Percentiles rank a stretch among this genome's conserved stretches.
Conservation (phyloP, 2,329 filamentous ascomycete species). For the Talaromyces sp. region DNA sequence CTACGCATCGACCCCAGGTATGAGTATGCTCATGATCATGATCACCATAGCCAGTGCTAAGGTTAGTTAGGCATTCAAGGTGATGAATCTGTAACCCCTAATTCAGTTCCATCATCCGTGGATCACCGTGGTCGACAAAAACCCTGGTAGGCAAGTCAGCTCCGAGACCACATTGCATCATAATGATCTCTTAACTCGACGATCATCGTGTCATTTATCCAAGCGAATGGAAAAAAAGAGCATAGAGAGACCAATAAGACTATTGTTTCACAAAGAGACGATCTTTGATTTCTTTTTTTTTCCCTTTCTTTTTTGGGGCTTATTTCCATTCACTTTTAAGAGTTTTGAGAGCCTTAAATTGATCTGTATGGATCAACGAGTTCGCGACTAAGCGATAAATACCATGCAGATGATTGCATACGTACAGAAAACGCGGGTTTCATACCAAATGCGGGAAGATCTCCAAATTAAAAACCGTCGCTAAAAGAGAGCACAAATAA, state of each 20-base stretch:
- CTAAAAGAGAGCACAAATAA: background rate
- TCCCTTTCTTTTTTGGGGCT: background rate
- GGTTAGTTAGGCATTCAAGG: background rate
- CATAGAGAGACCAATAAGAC: background rate
- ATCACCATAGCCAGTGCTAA: background rate
- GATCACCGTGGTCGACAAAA: background rate
- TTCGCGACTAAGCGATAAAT: background rate
- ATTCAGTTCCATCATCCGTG: background rate
- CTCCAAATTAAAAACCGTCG: slow-evolving; percentile 3
- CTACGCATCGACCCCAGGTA: background rate
- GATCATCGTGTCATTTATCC: background rate
- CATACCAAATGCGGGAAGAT: slow-evolving; percentile 8
- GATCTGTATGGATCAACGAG: background rate
- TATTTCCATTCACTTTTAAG: background rate
- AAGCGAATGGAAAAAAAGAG: slow-evolving; percentile 2
- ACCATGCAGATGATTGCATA: background rate
- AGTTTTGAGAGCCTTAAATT: background rate
- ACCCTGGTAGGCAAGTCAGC: background rate
- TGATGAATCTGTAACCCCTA: background rate
- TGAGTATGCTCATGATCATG: background rate
- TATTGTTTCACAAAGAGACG: slow-evolving; percentile 9
- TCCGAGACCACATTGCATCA: background rate
- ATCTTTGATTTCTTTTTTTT: slow-evolving; percentile 2
- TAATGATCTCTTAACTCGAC: background rate
- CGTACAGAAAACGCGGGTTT: slow-evolving; percentile 5